Evolutionary conservation across 257 asterid genomes (phyloP).

Genomic region (Solanum bulbocastanum): DNA sequence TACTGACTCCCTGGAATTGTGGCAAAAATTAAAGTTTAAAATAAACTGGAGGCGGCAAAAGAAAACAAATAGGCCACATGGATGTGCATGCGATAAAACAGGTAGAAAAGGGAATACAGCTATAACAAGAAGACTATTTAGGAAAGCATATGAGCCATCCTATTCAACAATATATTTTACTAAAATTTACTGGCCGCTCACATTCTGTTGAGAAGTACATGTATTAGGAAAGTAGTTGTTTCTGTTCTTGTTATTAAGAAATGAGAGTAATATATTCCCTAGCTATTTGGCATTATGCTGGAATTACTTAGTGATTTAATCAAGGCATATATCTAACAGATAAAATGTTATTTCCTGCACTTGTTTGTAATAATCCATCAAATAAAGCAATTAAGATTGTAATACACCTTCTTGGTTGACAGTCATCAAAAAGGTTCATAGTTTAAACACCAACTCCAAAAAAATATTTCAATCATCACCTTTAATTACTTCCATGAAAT

Average conservation of each 20-base stretch:
- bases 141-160: neutral
- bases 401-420: neutral
- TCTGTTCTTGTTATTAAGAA: neutral
- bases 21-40: neutral
- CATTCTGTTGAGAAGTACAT: neutral
- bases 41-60: neutral
- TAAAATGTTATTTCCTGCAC: neutral
- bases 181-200: neutral
- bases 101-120: neutral
- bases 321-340: neutral
- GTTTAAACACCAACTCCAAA: neutral
- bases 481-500: neutral
- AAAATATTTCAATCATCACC: neutral
- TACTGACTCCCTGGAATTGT: slow-evolving; percentile 35
- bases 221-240: neutral
- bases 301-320: neutral
- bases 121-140: neutral
- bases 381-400: too few species aligned
- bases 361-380: neutral
- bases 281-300: neutral
- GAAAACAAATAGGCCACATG: neutral
- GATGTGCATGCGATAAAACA: neutral
- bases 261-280: neutral
- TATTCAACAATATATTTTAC: neutral
- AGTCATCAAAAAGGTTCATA: neutral